These are phyloP conservation scores for Coemansia sp. DNA, from an alignment of 192 early-diverging fungal genomes.

Conservation along the genomic window DNA sequence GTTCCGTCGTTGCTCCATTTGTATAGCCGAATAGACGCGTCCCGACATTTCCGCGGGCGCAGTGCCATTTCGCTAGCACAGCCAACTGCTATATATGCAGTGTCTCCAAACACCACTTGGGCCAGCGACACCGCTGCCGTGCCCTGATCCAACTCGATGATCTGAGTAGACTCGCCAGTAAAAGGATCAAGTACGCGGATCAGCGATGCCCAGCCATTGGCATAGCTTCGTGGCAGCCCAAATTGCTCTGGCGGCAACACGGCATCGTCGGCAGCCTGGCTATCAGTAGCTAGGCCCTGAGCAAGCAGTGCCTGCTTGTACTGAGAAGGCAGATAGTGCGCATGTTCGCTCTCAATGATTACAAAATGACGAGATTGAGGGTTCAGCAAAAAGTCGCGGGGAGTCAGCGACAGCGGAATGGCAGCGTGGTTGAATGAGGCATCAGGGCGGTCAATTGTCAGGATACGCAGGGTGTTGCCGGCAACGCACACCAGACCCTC, in stretches of 20 bases:
- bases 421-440: constrained; percentile 79
- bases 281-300: not conserved
- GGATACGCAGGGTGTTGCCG: constrained; percentile 81
- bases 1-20: constrained; percentile 63
- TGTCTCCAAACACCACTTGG: constrained; percentile 61
- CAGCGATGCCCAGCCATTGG: constrained; percentile 81
- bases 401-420: constrained; percentile 84
- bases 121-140: constrained; percentile 81
- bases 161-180: constrained; percentile 63
- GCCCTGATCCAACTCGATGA: constrained; percentile 77
- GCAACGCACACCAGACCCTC: constrained; percentile 88
- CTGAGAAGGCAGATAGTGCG: not conserved
- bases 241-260: constrained; percentile 70
- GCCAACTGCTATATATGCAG: constrained; percentile 79
- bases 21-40: constrained; percentile 74
- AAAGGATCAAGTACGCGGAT: constrained; percentile 82
- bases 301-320: not conserved
- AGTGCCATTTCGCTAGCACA: constrained; percentile 70
- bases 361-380: constrained; percentile 78
- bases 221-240: constrained; percentile 63
- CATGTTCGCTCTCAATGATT: constrained; percentile 85
- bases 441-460: constrained; percentile 81
- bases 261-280: not conserved
- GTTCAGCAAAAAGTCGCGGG: constrained; percentile 76
- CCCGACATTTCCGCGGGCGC: constrained; percentile 64